phyloP scores from a whole-genome alignment of 345 rosid species.

The Eucalyptus decipiens region DNA sequence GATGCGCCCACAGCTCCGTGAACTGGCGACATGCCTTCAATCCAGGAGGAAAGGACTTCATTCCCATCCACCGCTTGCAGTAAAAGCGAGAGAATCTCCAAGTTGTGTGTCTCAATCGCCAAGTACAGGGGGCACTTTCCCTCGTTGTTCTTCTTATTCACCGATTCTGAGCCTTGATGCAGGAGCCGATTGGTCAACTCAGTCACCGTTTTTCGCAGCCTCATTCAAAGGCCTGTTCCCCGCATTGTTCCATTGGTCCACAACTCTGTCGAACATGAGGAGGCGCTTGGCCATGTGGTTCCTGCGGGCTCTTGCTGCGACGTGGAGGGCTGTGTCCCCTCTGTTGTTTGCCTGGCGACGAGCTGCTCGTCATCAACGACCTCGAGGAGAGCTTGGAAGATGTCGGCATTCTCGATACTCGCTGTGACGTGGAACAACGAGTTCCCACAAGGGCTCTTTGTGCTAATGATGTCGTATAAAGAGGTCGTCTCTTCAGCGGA shows the following conservation, averaged over 20 bases:
- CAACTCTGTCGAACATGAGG: accelerated
- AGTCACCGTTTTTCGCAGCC: not conserved
- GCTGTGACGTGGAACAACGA: not conserved
- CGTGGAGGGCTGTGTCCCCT: not conserved
- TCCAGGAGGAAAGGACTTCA: not conserved
- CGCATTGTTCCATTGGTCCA: too few species aligned
- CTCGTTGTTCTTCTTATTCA: not conserved
- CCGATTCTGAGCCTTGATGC: not conserved
- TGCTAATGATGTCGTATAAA: not conserved
- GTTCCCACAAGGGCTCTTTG: not conserved
- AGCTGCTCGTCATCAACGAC: not conserved
- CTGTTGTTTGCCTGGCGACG: not conserved
- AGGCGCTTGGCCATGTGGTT: not conserved
- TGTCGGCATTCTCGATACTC: not conserved
- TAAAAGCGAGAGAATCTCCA: not conserved
- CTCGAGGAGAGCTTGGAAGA: not conserved
- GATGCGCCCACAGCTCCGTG: not conserved
- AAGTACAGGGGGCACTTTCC: not conserved
- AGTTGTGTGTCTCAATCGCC: not conserved
- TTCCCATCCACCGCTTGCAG: not conserved
- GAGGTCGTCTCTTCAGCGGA: not conserved
- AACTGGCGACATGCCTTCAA: not conserved
- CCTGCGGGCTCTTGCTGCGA: not conserved
- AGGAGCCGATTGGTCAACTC: not conserved
- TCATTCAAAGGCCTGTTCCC: not conserved